A percentile compares a stretch with the other conserved stretches of the same genome.
These are phyloP conservation scores for Cystobasidium ongulense DNA, from an alignment of 768 basidiomycete species.

Conservation along the genomic window DNA sequence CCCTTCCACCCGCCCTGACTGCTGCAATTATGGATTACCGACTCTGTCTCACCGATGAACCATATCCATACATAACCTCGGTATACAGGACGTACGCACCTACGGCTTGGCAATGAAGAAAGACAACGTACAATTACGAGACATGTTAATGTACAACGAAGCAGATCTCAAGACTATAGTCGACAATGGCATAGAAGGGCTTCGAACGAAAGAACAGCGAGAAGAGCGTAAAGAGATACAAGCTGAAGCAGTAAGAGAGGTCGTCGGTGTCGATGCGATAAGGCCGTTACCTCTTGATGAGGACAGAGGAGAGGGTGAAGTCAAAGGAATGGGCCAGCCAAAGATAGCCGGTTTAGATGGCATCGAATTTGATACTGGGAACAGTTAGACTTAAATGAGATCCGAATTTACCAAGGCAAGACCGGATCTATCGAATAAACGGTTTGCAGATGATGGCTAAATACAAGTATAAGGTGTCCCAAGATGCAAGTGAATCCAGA, in stretches of 20 bases:
- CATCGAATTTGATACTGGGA: constrained; percentile 27
- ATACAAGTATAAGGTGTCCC: no score
- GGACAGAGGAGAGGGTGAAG: constrained; percentile 24
- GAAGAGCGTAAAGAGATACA: constrained; percentile 5
- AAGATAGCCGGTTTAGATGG: constrained; percentile 23
- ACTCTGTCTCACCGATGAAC: no score
- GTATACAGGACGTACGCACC: constrained; percentile 47
- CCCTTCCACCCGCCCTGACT: neutral
- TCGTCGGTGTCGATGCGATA: constrained; percentile 13
- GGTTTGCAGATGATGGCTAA: no score
- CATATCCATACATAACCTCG: no score
- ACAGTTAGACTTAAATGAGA: constrained; percentile 4
- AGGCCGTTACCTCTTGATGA: neutral
- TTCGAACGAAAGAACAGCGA: constrained; percentile 8
- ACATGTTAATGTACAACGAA: constrained; percentile 28
- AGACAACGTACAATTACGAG: constrained; percentile 18
- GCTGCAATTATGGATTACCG: no score
- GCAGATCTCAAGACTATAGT: constrained; percentile 19
- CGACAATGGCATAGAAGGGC: constrained; percentile 27
- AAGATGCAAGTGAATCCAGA: no score
- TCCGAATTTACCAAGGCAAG: no score
- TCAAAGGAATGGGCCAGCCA: constrained; percentile 24
- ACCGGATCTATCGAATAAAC: no score
- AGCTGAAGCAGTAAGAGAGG: constrained; percentile 2
- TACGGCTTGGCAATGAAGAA: constrained; percentile 26